Conservation (phyloP, 331 rosid species). For the Malus hybrid region DNA sequence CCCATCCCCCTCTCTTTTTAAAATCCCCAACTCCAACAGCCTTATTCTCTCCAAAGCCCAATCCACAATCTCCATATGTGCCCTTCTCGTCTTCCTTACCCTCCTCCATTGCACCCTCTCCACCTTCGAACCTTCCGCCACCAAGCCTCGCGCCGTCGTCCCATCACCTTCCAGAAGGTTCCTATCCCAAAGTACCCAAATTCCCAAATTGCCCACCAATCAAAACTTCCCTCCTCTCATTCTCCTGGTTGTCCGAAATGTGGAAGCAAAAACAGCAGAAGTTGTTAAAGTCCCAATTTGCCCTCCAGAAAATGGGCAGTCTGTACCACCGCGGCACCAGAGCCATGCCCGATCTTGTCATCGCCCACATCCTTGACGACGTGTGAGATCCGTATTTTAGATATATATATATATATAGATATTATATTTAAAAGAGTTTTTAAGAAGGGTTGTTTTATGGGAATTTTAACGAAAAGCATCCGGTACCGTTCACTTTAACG, state of each 20-base stretch:
- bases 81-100: slow-evolving; percentile 56
- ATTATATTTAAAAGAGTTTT: no score
- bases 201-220: background rate
- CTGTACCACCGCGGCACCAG: slow-evolving; percentile 58
- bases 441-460: no score
- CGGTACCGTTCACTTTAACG: no score
- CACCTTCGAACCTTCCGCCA: slow-evolving; percentile 49
- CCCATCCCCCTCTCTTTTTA: no score
- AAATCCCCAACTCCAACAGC: slow-evolving; percentile 6
- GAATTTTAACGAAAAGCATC: no score
- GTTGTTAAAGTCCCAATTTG: background rate
- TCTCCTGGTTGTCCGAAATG: slow-evolving; percentile 15
- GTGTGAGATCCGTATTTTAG: no score
- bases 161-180: slow-evolving; percentile 18
- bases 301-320: slow-evolving; percentile 66
- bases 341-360: slow-evolving; percentile 62
- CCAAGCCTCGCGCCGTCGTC: background rate
- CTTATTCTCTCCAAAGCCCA: slow-evolving; percentile 49
- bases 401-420: no score
- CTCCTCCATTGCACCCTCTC: slow-evolving; percentile 85
- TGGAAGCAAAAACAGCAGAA: slow-evolving; percentile 12
- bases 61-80: slow-evolving; percentile 72
- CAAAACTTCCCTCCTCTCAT: background rate
- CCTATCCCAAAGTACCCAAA: slow-evolving; percentile 1
- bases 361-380: slow-evolving; percentile 39